Base-by-base conservation (phyloP, 345 rosid genomes). In the Pistacia atlantica region DNA sequence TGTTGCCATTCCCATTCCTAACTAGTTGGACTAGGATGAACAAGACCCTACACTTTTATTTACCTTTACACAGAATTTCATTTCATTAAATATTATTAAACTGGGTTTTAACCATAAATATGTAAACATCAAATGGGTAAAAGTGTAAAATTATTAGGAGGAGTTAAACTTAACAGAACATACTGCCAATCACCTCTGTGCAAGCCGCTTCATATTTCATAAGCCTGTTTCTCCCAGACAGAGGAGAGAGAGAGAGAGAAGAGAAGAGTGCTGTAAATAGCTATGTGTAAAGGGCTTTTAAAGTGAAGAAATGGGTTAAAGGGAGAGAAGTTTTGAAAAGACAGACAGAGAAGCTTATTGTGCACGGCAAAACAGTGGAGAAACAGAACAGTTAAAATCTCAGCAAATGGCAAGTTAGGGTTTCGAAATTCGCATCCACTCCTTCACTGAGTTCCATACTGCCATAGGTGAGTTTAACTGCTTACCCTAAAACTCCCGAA, bases 351-450 rank as follows among this genome's bases (percentile, higher is more conserved):
- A 58, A 49, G 37, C 49, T 83, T n/a, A 72, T 20, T 65, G 80
- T 57, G 66, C 73, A 62, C 55, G 59, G 78, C 78, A 54, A 45
- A 57, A 51, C 38, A 22, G 65, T 52, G 22, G 20, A 57, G 77
- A 76, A 72, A 74, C 76, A 42, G 42, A 69, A 52, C 79, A 78
- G 74, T 70, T 67, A n/a, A 67, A 28, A 14, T 67, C 45, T 73
- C 81, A 72, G 81, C 77, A 80, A 80, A 80, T 83, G 76, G 79
- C 82, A 71, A 82, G 68, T 81, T 80, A 71, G 90, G 86, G 86
- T 79, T 86, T 82, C 51, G 71, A 76, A 83, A 75, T 56, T 77
- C 75, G 72, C 82, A 71, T 72, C 75, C 31, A 13, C 67, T 48
- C 35, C 66, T 72, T 51, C 62, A 74, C 77, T 63, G 69, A 62